phyloP scores from a whole-genome alignment of 2,329 filamentous ascomycete species.

The Canariomyces notabilis region DNA sequence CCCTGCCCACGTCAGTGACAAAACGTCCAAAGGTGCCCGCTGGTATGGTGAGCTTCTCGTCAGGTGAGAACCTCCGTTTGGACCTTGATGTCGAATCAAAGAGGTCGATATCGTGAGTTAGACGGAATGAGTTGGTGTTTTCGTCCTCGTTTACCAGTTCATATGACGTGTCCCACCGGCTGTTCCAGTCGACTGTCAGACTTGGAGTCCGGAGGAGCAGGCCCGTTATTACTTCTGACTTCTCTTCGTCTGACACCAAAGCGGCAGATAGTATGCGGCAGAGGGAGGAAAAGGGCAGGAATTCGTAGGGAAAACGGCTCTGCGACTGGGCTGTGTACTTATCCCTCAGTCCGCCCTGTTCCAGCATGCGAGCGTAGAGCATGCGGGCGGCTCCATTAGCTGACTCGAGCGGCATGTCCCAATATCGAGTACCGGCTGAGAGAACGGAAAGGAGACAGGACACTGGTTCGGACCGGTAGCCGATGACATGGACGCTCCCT shows the following conservation, averaged over 20 bases:
- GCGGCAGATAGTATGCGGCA: conserved; percentile 60
- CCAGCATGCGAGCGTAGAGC: conserved; percentile 40
- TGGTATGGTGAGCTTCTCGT: conserved; percentile 55
- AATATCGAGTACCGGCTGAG: conserved; percentile 48
- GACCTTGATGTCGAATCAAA: conserved; percentile 50
- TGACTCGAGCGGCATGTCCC: conserved; percentile 42
- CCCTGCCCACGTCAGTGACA: conserved; percentile 69
- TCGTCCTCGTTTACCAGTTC: conserved; percentile 79
- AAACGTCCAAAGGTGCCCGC: conserved; percentile 65
- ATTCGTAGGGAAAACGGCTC: conserved; percentile 80
- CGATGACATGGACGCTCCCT: conserved; percentile 59
- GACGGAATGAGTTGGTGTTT: conserved; percentile 71
- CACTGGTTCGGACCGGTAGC: conserved; percentile 69
- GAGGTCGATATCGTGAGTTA: conserved; percentile 59
- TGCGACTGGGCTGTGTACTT: conserved; percentile 63
- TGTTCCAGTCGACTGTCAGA: conserved; percentile 73
- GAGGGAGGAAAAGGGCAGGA: conserved; percentile 69
- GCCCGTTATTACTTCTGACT: conserved; percentile 48
- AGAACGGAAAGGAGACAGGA: conserved; percentile 61
- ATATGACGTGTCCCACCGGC: conserved; percentile 63
- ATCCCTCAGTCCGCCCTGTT: conserved; percentile 53
- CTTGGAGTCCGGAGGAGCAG: conserved; percentile 64
- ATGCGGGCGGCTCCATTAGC: conserved; percentile 37
- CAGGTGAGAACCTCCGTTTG: conserved; percentile 40
- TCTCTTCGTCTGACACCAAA: conserved; percentile 32